phyloP scores from a whole-genome alignment of 73 alveolate genomes.

The Paramecium tetraurelia region DNA sequence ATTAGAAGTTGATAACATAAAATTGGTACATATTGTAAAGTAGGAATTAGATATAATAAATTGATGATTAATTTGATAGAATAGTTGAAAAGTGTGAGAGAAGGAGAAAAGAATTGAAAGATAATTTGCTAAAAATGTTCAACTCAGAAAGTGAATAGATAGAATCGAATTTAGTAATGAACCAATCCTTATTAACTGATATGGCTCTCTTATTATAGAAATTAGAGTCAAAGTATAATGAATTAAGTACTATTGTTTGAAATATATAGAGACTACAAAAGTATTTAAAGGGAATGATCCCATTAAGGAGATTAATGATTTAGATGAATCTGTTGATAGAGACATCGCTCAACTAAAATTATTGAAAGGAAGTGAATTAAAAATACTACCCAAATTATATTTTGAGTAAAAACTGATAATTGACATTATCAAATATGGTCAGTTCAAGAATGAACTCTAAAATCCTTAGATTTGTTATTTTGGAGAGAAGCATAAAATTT shows the following conservation, averaged over 20 bases:
- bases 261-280: background rate
- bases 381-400: background rate
- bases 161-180: background rate
- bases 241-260: background rate
- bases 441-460: background rate
- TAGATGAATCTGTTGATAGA: conserved; percentile 29
- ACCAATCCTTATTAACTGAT: background rate
- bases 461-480: conserved; percentile 73
- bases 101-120: background rate
- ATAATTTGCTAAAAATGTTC: background rate
- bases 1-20: background rate
- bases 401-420: background rate
- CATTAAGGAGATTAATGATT: background rate
- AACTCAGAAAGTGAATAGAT: background rate
- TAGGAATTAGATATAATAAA: background rate
- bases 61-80: conserved; percentile 27
- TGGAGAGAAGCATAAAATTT: conserved; percentile 79
- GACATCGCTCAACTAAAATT: background rate
- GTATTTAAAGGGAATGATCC: background rate
- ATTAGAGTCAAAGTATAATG: background rate
- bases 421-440: background rate
- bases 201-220: background rate
- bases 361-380: background rate
- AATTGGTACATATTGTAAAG: background rate
- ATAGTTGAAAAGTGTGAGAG: background rate